Base-by-base conservation (phyloP, 345 rosid species). In the Salix arbutifolia region DNA sequence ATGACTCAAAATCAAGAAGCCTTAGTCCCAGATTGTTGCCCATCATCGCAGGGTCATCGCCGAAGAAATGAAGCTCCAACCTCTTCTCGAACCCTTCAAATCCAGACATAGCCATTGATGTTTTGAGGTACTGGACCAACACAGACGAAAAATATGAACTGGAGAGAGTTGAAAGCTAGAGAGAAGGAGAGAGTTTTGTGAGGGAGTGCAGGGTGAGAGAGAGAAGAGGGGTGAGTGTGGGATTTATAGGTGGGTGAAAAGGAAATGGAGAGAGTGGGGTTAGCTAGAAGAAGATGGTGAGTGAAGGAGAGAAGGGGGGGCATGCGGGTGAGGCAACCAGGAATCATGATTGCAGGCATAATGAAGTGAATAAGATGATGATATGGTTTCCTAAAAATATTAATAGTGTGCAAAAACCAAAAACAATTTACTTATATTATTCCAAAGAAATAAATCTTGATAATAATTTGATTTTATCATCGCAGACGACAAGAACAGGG, bases 291-390 rank as follows among this genome's bases (percentile, higher is more conserved):
- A 46, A 46, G 37, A 37, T 31, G 50, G 69, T 37, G 68, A 78
- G 83, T 30, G 86, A 80, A 77, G 65, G 87, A 73, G 81, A 73
- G 86, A 71, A 71, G 61, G 78, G 91, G 89, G 91, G 89, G 98
- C 99, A 93, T 93, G 99, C 97, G 95, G 95, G 90, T 87, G 91
- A 87, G 91, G 97, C 92, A 89, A 92, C 97, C 97, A 87, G 88
- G 88, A 92, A 89, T 90, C 92, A 96, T 96, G 89, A 96, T 96
- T 91, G 91, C 82, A 83, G 84, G 90, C 94, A 91, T 95, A 88
- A 93, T 96, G 92, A 81, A 81, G 78, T 81, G 84, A 77, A 77
- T 81, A 77, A 74, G 81, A 81, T 77, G 78, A 74, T 77, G 81
- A 68, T 70, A 72, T 73, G 60, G 42, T 73, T 73, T 66, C 53